phyloP scores from a whole-genome alignment of 176 grass and related monocot species.

The Triticum urartu region DNA sequence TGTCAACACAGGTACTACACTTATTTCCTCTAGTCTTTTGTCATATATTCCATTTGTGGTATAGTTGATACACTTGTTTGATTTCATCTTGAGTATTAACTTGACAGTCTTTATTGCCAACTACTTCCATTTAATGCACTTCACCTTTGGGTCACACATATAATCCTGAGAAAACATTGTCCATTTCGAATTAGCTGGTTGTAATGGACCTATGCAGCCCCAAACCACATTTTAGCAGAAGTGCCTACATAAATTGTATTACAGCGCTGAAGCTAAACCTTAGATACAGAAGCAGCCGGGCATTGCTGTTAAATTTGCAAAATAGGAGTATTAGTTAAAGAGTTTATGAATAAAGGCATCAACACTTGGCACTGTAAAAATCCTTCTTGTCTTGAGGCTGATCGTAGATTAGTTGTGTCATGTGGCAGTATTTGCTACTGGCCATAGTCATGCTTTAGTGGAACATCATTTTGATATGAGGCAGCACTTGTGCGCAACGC shows the following conservation, averaged over 20 bases:
- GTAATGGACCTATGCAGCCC: background rate
- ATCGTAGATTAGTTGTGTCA: background rate
- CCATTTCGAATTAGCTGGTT: background rate
- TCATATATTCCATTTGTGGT: constrained; percentile 5
- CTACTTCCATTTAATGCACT: background rate
- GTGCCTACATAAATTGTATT: background rate
- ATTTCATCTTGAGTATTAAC: constrained; percentile 7
- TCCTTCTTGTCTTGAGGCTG: background rate
- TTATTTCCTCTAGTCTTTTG: background rate
- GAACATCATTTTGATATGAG: background rate
- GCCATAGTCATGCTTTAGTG: background rate
- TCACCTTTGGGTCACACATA: background rate
- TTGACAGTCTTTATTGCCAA: background rate
- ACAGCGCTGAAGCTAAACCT: constrained; percentile 4
- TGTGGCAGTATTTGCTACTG: background rate
- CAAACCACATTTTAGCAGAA: background rate
- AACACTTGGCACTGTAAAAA: background rate
- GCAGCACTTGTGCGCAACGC: background rate
- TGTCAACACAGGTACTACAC: constrained; percentile 83
- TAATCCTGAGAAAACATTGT: constrained; percentile 1
- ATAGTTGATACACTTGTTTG: background rate
- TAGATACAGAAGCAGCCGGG: background rate
- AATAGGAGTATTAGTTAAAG: background rate
- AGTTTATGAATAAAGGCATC: background rate
- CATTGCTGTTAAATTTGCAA: background rate